phyloP scores from a whole-genome alignment of 129 eudicot genomes.

The Calendula officinalis region DNA sequence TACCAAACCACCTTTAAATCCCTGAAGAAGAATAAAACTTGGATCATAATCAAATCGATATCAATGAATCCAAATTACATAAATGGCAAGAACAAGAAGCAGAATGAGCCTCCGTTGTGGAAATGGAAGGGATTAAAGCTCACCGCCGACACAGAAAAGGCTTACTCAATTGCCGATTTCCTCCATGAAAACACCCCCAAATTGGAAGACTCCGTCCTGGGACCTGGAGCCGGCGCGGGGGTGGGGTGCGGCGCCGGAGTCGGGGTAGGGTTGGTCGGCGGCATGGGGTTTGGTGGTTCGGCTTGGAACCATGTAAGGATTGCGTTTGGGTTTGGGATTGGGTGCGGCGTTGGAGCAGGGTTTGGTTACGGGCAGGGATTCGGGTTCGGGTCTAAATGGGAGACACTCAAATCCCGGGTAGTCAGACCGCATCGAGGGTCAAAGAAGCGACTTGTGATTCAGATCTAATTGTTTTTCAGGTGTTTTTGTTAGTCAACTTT shows the following conservation, averaged over 20 bases:
- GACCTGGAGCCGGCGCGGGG: constrained; percentile 77
- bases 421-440: constrained; percentile 35
- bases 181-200: constrained; percentile 38
- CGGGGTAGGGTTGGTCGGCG: constrained; percentile 71
- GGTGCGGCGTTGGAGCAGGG: constrained; percentile 74
- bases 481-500: no score
- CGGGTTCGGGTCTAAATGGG: constrained; percentile 54
- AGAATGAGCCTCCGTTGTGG: constrained; percentile 41
- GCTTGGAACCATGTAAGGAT: constrained; percentile 58
- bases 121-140: constrained; percentile 46
- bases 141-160: constrained; percentile 32
- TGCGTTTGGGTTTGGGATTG: constrained; percentile 67
- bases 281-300: constrained; percentile 53
- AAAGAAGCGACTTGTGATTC: constrained; percentile 35
- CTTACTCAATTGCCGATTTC: constrained; percentile 38
- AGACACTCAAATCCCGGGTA: constrained; percentile 38
- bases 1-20: not conserved
- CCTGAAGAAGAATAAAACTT: not conserved
- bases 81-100: constrained; percentile 30
- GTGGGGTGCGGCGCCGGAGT: constrained; percentile 73
- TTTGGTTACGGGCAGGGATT: constrained; percentile 67
- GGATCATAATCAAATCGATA: not conserved
- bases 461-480: constrained; percentile 25
- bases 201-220: constrained; percentile 44
- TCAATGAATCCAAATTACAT: constrained; percentile 21